Evolutionary conservation across 1,139 yeast genomes (phyloP).

Genomic region (Yamadazyma buinensis): DNA sequence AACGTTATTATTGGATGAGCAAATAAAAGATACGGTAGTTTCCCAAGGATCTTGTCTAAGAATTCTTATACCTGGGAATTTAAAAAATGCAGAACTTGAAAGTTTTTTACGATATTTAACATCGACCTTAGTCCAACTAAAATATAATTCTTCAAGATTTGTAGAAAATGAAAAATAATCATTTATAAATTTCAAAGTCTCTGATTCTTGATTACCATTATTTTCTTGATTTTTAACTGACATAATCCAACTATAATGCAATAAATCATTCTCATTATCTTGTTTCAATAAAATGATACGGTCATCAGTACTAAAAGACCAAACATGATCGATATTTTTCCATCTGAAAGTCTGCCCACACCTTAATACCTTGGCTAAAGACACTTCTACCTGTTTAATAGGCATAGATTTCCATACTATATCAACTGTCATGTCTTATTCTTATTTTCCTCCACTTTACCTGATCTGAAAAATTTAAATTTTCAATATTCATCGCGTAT

Average conservation of each 20-base stretch:
- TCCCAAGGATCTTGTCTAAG: constrained; percentile 97
- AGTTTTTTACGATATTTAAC: constrained; percentile 32
- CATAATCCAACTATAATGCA: constrained; percentile 31
- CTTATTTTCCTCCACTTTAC: neutral
- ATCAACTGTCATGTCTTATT: constrained; percentile 23
- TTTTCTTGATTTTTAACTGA: constrained; percentile 7
- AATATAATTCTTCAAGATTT: constrained; percentile 50
- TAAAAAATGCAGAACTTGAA: constrained; percentile 31
- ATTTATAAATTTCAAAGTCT: constrained; percentile 43
- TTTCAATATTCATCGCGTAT: constrained; percentile 2
- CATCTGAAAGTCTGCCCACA: constrained; percentile 88
- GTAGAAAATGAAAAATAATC: constrained; percentile 72
- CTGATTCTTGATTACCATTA: constrained; percentile 11
- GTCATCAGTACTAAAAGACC: constrained; percentile 56
- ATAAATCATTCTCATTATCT: constrained; percentile 21
- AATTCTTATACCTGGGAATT: constrained; percentile 72
- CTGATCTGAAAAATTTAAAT: neutral
- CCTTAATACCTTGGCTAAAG: constrained; percentile 65
- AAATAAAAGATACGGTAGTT: constrained; percentile 80
- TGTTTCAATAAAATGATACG: constrained; percentile 53
- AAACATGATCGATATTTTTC: constrained; percentile 54
- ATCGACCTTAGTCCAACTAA: constrained; percentile 62
- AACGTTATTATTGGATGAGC: constrained; percentile 94
- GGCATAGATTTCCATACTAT: constrained; percentile 24
- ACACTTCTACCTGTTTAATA: constrained; percentile 43